Evolutionary conservation across 768 basidiomycete species (phyloP), one percentile per base, ranked within the genome.

Genomic region (Hemileccinum impolitum): DNA sequence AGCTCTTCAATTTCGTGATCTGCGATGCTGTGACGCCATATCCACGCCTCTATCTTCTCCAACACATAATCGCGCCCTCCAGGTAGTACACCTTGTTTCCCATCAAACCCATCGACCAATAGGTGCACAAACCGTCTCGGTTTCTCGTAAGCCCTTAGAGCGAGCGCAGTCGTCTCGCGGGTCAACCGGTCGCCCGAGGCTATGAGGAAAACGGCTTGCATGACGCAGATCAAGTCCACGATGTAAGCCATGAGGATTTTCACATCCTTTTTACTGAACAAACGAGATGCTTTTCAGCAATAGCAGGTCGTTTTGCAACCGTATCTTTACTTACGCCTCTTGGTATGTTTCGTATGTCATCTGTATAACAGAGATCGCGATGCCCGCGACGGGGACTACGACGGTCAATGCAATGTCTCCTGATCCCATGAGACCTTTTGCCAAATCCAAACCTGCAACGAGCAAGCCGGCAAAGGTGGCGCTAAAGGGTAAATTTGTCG

Each of bases 241-340:
- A 54, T 49, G 38, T 46, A 57, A 21, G 28, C 45, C 45, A 57
- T 57, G 25, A 57, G 25, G n/a, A 54, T 17, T 13, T 47, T 57
- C 17, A 47, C 56, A 17, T 47, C 45, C 21, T 28, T 47, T 38
- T 47, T 44, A 7, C 56, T 40, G 17, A 3, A 19, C n/a, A 15
- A 3, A 25, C 15, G 23, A 3, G n/a, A n/a, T n/a, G n/a, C n/a
- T n/a, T 13, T 34, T 34, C 32, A 34, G 32, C 32, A 13, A 15
- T 34, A 6, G 13, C 14, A 5, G 23, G 6, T 23, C 23, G 23
- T 23, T 23, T n/a, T 23, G 23, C 23, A 23, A 23, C 23, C 23
- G 23, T 23, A 23, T 23, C 23, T 23, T 23, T 11, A 40, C 56
- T 49, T 38, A 57, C 56, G 48, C 42, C 15, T 43, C 51, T 5